Conservation (phyloP, 805 yeast genomes). For the Sugiyamaella smithiae region DNA sequence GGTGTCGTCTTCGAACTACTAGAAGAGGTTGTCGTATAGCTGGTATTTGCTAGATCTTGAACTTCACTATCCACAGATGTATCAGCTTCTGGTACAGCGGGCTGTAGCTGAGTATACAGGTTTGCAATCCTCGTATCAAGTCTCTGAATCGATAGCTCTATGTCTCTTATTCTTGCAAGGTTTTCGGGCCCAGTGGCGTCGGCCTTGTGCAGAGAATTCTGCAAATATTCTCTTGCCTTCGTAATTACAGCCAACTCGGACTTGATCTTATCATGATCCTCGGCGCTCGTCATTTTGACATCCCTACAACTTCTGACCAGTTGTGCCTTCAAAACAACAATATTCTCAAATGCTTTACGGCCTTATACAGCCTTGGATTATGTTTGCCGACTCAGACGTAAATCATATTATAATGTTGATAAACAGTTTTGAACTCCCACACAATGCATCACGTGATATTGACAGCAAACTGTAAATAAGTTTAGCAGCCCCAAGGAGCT, state of each 20-base stretch:
- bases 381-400: too few species aligned
- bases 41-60: not conserved
- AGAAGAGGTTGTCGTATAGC: not conserved
- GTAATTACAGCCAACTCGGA: not conserved
- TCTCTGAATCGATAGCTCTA: not conserved
- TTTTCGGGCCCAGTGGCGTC: not conserved
- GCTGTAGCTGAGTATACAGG: not conserved
- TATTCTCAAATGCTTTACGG: too few species aligned
- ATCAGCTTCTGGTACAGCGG: too few species aligned
- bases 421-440: too few species aligned
- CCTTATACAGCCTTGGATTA: too few species aligned
- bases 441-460: too few species aligned
- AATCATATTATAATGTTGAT: too few species aligned
- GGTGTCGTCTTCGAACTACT: not conserved
- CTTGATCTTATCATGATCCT: not conserved
- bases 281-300: not conserved
- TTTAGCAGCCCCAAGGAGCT: too few species aligned
- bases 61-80: not conserved
- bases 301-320: not conserved
- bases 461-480: too few species aligned
- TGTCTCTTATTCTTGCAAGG: not conserved
- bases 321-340: too few species aligned
- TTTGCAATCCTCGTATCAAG: not conserved
- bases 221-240: not conserved
- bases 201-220: not conserved